Evolutionary conservation across 257 asterid genomes (phyloP).

Genomic region (Anisodus acutangulus): DNA sequence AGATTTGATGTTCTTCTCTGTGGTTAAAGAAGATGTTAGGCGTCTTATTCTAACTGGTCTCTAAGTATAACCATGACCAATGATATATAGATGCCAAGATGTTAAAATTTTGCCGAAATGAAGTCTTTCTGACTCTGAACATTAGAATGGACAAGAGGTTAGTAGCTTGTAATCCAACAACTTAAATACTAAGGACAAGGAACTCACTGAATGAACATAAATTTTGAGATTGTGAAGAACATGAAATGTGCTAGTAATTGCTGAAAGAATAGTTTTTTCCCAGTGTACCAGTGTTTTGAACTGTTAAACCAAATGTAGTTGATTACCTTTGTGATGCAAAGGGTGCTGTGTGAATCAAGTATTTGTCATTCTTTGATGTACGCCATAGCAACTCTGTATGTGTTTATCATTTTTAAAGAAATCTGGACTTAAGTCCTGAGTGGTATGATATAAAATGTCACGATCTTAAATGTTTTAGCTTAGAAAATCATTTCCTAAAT

Average conservation of each 20-base stretch:
- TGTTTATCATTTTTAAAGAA: neutral
- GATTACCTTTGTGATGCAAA: slow-evolving; percentile 13
- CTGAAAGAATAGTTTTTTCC: neutral
- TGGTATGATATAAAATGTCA: neutral
- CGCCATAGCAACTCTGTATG: neutral
- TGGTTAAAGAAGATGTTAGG: slow-evolving; percentile 15
- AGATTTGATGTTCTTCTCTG: neutral
- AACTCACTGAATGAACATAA: slow-evolving; percentile 7
- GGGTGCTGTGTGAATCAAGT: slow-evolving; percentile 6
- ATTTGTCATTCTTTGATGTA: neutral
- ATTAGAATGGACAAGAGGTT: neutral
- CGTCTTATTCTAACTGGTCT: neutral
- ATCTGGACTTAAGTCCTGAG: neutral
- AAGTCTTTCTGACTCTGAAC: neutral
- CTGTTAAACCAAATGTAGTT: neutral
- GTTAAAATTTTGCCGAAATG: neutral
- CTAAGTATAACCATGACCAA: neutral
- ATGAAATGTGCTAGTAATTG: neutral
- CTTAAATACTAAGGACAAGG: neutral
- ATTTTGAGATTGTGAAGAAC: neutral
- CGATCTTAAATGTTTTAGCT: neutral
- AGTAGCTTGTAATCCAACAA: neutral
- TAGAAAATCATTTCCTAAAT: neutral
- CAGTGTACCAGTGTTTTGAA: neutral
- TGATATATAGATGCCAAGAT: slow-evolving; percentile 6